Evolutionary conservation across 1,284 basidiomycete species (phyloP), one percentile per base, ranked within the genome.

Genomic region (Tilletiaria anomala): DNA sequence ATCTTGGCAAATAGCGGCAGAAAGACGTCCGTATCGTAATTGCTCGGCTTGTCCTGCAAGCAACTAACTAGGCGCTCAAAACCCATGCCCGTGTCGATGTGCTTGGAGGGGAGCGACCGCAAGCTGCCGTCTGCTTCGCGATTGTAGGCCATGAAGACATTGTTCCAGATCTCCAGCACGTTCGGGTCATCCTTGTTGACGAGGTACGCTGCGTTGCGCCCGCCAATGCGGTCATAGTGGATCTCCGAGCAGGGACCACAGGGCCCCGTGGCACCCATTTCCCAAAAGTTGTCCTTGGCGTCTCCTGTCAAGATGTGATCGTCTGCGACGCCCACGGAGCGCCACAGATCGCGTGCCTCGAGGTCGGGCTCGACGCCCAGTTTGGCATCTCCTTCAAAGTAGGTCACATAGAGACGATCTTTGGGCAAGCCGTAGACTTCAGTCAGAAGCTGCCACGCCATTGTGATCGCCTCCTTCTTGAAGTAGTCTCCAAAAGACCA

Each of bases 401-500:
- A 97, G 16, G 89, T 89, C 42, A 96, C 87, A 67, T 97, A 97
- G 32, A 97, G 76, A 37, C 86, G 78, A 62, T 96, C 89, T 54
- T 79, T 78, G 11, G 86, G 82, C 19, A 97, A 75, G 42, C 80
- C 76, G 72, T 85, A 97, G 12, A 96, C 78, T 39, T 78, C 72
- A 4, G 89, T 96, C 47, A 97, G 72, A 29, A 97, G 76, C 56
- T 91, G 82, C 89, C 89, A 97, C 4, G 91, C 89, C 70, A 83
- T 88, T 31, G 70, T 70, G 50, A 93, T 81, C 10, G 91, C 89
- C 55, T 96, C 91, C 76, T 82, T 86, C 78, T 97, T 97, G 78
- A 97, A 97, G 72, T 97, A 97, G 70, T 97, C 86, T 4, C 91
- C 91, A 58, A 97, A 97, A 8, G 88, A 94, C 91, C 91, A 97